Conservation (phyloP, 1,284 basidiomycete genomes). For the Ustilago shanxiensis region DNA sequence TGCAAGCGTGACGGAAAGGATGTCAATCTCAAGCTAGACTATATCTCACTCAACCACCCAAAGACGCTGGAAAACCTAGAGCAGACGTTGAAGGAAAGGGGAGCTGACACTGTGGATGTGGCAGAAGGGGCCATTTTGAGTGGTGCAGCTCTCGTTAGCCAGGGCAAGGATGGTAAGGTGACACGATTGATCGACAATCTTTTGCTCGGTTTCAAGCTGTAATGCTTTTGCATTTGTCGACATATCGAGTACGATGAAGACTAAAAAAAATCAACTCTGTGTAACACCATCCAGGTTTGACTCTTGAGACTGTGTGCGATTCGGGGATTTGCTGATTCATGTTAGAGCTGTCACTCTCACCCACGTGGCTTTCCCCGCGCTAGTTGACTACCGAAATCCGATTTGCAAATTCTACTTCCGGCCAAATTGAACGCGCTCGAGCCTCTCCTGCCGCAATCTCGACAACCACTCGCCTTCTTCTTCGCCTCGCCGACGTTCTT, state of each 20-base stretch:
- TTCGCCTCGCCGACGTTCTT: not conserved
- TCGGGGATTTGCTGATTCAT: not conserved
- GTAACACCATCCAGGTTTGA: not conserved
- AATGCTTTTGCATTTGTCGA: not conserved
- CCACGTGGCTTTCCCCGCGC: constrained; percentile 18
- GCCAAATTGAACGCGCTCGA: constrained; percentile 5
- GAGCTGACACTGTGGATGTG: constrained; percentile 58
- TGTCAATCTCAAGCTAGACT: constrained; percentile 78
- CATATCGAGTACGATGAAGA: not conserved
- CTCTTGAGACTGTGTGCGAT: no score
- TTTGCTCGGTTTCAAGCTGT: constrained; percentile 75
- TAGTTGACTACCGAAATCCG: constrained; percentile 13
- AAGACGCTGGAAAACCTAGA: constrained; percentile 75
- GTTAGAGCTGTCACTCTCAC: constrained; percentile 1
- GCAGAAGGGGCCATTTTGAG: constrained; percentile 80
- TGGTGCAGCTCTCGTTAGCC: constrained; percentile 84
- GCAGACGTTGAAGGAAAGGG: constrained; percentile 71
- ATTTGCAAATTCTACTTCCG: constrained; percentile 8
- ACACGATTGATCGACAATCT: constrained; percentile 95
- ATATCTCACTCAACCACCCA: constrained; percentile 88
- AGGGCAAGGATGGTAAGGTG: constrained; percentile 73
- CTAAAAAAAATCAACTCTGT: not conserved
- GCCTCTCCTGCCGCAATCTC: not conserved
- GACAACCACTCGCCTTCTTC: not conserved
- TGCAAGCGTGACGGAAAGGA: constrained; percentile 15